A percentile compares a stretch with the other conserved stretches of the same genome.
Conservation (phyloP, 129 eudicot genomes). For the Daucus carota region DNA sequence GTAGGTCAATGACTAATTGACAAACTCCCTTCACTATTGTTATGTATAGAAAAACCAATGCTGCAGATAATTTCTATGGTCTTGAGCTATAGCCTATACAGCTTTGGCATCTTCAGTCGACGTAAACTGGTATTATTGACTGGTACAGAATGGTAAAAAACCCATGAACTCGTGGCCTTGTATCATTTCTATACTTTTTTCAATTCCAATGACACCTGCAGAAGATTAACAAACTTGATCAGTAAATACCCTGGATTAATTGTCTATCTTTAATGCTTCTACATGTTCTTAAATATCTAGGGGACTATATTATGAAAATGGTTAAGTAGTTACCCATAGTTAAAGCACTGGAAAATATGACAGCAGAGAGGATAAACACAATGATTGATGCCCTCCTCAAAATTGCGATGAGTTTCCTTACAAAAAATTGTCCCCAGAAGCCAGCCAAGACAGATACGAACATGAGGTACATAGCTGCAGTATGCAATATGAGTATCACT, state of each 20-base stretch:
- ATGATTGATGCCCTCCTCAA: constrained; percentile 72
- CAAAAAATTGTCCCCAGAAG: constrained; percentile 75
- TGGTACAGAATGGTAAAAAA: constrained; percentile 62
- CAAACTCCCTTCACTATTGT: no score
- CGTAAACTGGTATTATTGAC: constrained; percentile 24
- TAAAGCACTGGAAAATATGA: constrained; percentile 83
- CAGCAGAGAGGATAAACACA: constrained; percentile 81
- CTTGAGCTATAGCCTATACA: no score
- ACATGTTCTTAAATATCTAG: not conserved
- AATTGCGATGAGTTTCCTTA: constrained; percentile 63
- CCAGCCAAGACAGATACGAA: constrained; percentile 70
- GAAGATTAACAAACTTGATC: not conserved
- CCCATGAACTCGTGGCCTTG: constrained; percentile 88
- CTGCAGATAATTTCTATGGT: no score
- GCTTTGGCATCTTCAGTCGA: not conserved
- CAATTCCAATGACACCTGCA: constrained; percentile 82
- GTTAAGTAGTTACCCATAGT: constrained; percentile 58
- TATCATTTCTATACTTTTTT: constrained; percentile 65
- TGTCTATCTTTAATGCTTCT: not conserved
- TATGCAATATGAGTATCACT: not conserved
- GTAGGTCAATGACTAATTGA: no score
- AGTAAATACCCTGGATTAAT: not conserved
- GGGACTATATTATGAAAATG: not conserved
- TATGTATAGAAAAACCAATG: no score
- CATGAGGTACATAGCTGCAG: constrained; percentile 84